Conservation (phyloP, 2,329 filamentous ascomycete species). For the Colletotrichum spinosum region DNA sequence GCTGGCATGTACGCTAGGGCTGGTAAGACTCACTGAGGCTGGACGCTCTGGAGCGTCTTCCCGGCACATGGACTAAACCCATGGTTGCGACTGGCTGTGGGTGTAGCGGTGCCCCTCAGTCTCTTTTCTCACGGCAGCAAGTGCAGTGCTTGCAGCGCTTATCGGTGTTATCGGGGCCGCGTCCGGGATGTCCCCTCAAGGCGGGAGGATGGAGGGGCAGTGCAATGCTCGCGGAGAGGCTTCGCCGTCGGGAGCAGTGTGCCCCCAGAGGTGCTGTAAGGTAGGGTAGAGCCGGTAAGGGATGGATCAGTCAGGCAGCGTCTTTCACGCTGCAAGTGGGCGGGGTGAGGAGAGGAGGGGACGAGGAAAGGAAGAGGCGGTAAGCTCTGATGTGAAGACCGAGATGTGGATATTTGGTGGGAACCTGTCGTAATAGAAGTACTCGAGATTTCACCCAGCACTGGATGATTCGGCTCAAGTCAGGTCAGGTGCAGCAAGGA, state of each 20-base stretch:
- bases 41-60: constrained; percentile 37
- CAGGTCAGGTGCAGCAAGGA: constrained; percentile 5
- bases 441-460: constrained; percentile 3
- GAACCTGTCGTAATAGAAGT: constrained; percentile 27
- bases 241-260: too few relatives aligned
- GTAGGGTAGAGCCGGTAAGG: constrained; percentile 32
- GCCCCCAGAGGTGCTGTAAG: background rate
- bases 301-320: constrained; percentile 25
- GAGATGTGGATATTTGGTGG: constrained; percentile 25
- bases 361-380: constrained; percentile 8
- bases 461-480: background rate
- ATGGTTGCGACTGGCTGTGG: constrained; percentile 39
- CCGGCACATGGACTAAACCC: constrained; percentile 41
- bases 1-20: constrained; percentile 31
- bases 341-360: background rate
- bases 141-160: constrained; percentile 24
- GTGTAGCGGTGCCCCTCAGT: constrained; percentile 35
- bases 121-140: background rate
- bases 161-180: constrained; percentile 35
- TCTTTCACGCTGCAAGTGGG: constrained; percentile 14
- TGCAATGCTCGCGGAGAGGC: constrained; percentile 27
- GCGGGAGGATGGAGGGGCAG: constrained; percentile 36
- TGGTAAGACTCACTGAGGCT: constrained; percentile 38
- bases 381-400: too few relatives aligned
- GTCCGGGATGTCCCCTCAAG: constrained; percentile 30